These are phyloP conservation scores for Coniella lustricola DNA, from an alignment of 2,329 filamentous ascomycete genomes.

Conservation along the genomic window DNA sequence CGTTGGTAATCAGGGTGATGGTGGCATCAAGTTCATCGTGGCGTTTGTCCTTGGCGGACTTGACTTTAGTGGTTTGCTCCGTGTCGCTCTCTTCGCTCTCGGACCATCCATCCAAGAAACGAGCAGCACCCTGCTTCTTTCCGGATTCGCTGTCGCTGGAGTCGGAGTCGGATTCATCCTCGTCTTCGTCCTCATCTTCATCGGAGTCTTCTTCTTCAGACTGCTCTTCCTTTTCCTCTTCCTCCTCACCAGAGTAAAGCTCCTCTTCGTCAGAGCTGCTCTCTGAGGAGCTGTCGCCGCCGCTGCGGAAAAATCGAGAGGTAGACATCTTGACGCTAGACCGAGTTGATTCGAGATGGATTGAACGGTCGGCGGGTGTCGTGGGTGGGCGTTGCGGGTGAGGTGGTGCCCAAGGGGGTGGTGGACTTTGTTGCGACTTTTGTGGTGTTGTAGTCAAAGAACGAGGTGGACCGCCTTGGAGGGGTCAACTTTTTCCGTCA, in stretches of 20 bases:
- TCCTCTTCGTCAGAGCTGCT: slow-evolving; percentile 95
- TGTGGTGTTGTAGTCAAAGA: slow-evolving; percentile 11
- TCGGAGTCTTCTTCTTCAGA: slow-evolving; percentile 48
- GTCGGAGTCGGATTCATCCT: slow-evolving; percentile 41
- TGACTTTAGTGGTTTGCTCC: slow-evolving; percentile 78
- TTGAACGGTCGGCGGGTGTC: slow-evolving; percentile 3
- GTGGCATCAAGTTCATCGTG: slow-evolving; percentile 87
- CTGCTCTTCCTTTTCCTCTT: slow-evolving; percentile 45
- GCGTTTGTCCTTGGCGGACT: slow-evolving; percentile 97
- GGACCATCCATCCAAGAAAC: slow-evolving; percentile 69
- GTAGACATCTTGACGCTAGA: slow-evolving; percentile 53
- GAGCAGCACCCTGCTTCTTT: slow-evolving; percentile 63
- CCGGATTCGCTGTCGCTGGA: slow-evolving; percentile 56
- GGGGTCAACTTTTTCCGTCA: slow-evolving; percentile 8
- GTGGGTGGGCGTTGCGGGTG: slow-evolving; percentile 1
- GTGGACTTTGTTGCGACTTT: slow-evolving; percentile 12
- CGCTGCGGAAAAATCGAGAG: slow-evolving; percentile 89
- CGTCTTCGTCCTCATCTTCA: slow-evolving; percentile 44
- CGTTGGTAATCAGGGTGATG: slow-evolving; percentile 90
- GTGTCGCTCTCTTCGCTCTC: slow-evolving; percentile 85
- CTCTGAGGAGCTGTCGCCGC: slow-evolving; percentile 88
- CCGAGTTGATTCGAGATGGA: slow-evolving; percentile 2
- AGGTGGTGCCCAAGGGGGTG: not conserved
- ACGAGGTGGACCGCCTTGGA: slow-evolving; percentile 6
- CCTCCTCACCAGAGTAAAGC: slow-evolving; percentile 76